Evolutionary conservation across 345 rosid genomes (phyloP), one percentile per base, ranked within the genome.

Genomic region (Citrus maxima): DNA sequence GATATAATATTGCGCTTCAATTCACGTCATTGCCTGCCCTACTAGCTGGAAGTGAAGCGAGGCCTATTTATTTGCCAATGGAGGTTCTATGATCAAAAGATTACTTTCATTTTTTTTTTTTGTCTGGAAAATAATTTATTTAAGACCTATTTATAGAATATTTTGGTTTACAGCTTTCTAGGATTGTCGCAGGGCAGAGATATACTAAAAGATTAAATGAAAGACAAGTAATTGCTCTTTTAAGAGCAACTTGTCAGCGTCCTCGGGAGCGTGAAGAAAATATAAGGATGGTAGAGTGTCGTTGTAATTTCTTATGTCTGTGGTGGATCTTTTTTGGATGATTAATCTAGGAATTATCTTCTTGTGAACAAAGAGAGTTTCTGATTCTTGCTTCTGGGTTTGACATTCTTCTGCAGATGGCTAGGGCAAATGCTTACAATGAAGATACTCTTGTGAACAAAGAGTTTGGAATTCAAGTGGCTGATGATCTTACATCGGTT

Each of bases 201-300:
- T 95, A 91, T 55, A 76, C 93, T 0, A 91, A 85, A 76, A 88
- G 72, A 72, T 79, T 93, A 12, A 95, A 90, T 79, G 91, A 88
- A 14, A 86, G 38, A 27, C 98, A 93, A 81, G 95, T 95, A 2
- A 82, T 75, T 40, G 79, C 83, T 0, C 63, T 95, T 62, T 68
- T 95, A 19, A 83, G 4, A 71, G 98, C 93, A 25, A 92, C 97
- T 0, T 95, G 98, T 78, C 87, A 82, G 79, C 92, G 98, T 19
- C 99, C 98, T 34, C 0, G 0, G 0, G 81, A 75, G 0, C 82
- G 98, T 80, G 95, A 90, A 80, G 10, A 0, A 0, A 35, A 49
- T 22, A 85, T 95, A 8, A 18, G 3, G 61, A 27, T 49, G 77
- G 91, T 84, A 38, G 40, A 35, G 25, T 3, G 14, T 28, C n/a